A percentile compares a stretch with the other conserved stretches of the same genome.
phyloP scores from a whole-genome alignment of 2,329 filamentous ascomycete species.

The Penicillium frequentans region DNA sequence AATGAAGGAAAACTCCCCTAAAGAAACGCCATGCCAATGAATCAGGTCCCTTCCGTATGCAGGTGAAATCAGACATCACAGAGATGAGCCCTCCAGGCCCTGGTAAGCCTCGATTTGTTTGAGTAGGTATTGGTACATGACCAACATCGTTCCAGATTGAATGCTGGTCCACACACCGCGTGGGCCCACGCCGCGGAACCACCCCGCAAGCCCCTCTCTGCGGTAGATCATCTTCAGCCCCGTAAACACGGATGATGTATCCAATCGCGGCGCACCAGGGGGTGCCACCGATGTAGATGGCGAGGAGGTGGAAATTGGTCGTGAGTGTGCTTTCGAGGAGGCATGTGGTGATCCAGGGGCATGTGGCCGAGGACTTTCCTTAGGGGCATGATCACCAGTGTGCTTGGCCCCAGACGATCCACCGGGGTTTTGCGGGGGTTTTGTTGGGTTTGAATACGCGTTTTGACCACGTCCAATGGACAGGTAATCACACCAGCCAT shows the following conservation, averaged over 20 bases:
- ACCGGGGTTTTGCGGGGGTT: conserved; percentile 48
- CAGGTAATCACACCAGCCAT: conserved; percentile 93
- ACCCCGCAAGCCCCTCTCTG: conserved; percentile 82
- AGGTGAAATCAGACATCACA: conserved; percentile 16
- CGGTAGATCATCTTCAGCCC: conserved; percentile 86
- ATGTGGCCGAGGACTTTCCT: conserved; percentile 32
- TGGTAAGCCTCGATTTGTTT: conserved; percentile 67
- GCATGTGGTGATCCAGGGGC: conserved; percentile 20
- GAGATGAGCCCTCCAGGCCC: conserved; percentile 19
- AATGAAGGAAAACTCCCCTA: conserved; percentile 3
- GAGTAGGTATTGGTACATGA: conserved; percentile 86
- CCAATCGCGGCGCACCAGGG: conserved; percentile 75
- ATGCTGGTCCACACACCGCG: conserved; percentile 95
- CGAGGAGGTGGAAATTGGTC: conserved; percentile 84
- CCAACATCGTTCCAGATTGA: conserved; percentile 94
- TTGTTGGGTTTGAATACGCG: conserved; percentile 89
- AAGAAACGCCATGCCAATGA: conserved; percentile 22
- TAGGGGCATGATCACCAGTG: conserved; percentile 24
- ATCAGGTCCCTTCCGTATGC: conserved; percentile 11
- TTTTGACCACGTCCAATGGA: conserved; percentile 96
- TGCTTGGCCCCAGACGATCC: conserved; percentile 28
- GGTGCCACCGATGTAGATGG: conserved; percentile 79
- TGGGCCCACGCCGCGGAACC: conserved; percentile 93
- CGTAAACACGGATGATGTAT: conserved; percentile 85
- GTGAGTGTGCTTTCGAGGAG: conserved; percentile 53